A percentile compares a stretch with the other conserved stretches of the same genome.
Evolutionary conservation across 2,329 filamentous ascomycete species (phyloP).

Genomic region (Colletotrichum sp.): DNA sequence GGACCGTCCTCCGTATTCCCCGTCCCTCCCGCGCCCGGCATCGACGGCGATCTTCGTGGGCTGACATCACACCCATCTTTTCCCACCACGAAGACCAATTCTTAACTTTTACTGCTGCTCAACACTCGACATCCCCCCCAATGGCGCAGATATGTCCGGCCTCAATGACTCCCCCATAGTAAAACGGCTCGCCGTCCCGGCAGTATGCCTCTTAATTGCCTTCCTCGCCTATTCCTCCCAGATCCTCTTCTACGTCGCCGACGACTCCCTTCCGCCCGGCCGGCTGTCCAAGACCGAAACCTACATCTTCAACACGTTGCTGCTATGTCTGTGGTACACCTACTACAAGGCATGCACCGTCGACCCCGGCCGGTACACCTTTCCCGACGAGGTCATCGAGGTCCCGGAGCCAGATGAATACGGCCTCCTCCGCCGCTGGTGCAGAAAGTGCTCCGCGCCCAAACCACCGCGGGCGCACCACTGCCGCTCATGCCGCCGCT

Average conservation of each 20-base stretch:
- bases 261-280: conserved; percentile 59
- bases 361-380: conserved; percentile 61
- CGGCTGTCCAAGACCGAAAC: conserved; percentile 63
- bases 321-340: conserved; percentile 69
- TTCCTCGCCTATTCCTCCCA: conserved; percentile 78
- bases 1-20: not conserved
- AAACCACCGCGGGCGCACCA: conserved; percentile 84
- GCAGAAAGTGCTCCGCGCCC: conserved; percentile 74
- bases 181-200: conserved; percentile 69
- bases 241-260: conserved; percentile 67
- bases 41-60: not conserved
- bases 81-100: not conserved
- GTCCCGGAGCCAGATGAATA: conserved; percentile 30
- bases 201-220: conserved; percentile 67
- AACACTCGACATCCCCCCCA: not conserved
- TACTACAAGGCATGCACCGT: conserved; percentile 68
- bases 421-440: conserved; percentile 59
- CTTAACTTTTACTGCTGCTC: not conserved
- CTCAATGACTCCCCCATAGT: conserved; percentile 43
- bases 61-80: not conserved
- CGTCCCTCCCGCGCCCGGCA: not conserved
- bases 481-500: conserved; percentile 76
- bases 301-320: conserved; percentile 68
- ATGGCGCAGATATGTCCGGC: conserved; percentile 43
- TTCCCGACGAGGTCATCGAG: conserved; percentile 40